These are phyloP conservation scores for Reutealis trisperma DNA, from an alignment of 345 rosid genomes.

Conservation along the genomic window DNA sequence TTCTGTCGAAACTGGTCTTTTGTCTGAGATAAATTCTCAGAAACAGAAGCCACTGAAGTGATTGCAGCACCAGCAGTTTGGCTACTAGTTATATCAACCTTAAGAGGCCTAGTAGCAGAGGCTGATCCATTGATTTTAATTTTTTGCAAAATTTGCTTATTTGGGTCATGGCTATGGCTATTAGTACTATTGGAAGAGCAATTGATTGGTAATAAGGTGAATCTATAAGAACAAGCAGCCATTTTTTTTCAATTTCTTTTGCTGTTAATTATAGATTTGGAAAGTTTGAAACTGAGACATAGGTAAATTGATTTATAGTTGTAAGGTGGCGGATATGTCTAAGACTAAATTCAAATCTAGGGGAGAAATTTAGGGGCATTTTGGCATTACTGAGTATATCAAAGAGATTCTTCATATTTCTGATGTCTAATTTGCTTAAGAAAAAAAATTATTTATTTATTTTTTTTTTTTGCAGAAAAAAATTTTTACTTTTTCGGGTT, in stretches of 20 bases:
- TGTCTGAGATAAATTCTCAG: conserved; percentile 18
- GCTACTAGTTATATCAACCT: conserved; percentile 17
- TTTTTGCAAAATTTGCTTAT: conserved; percentile 31
- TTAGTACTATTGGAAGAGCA: conserved; percentile 25
- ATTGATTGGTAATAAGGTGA: conserved; percentile 15
- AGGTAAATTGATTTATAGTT: conserved; percentile 32
- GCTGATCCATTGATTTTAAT: conserved; percentile 28
- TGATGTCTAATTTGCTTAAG: background rate
- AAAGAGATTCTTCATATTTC: conserved; percentile 15
- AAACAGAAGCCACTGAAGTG: conserved; percentile 20
- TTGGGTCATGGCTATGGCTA: conserved; percentile 14
- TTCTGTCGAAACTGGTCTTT: conserved; percentile 35
- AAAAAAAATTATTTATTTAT: background rate
- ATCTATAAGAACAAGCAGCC: conserved; percentile 31
- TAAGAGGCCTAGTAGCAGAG: conserved; percentile 3
- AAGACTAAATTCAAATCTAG: conserved; percentile 5
- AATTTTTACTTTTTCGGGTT: too few relatives aligned
- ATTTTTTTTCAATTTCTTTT: background rate
- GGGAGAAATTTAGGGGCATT: conserved; percentile 15
- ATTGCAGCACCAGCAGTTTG: conserved; percentile 31
- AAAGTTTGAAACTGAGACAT: conserved; percentile 35
- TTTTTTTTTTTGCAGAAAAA: background rate
- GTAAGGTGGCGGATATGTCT: conserved; percentile 10
- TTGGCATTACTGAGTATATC: conserved; percentile 15
- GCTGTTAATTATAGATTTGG: background rate